Percentiles rank a stretch among this genome's conserved stretches.
Conservation (phyloP, 495 filamentous ascomycete species). For the Ramalina peruviana region DNA sequence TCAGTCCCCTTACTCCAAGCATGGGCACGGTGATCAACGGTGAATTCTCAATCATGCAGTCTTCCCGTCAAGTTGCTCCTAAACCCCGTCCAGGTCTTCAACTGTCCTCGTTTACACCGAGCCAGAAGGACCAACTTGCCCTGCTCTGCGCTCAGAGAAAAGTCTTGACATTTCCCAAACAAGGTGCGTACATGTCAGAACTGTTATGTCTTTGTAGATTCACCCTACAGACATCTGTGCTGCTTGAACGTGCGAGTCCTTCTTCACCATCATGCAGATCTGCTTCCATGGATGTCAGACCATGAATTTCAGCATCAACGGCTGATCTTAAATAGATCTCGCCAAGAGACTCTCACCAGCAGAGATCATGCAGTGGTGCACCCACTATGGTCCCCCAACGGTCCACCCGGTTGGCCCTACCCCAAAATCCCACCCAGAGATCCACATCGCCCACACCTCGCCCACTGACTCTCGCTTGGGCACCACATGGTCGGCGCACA, state of each 20-base stretch:
- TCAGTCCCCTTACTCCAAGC: constrained; percentile 37
- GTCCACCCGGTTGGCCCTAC: constrained; percentile 49
- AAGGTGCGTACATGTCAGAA: constrained; percentile 20
- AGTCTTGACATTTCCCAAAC: constrained; percentile 47
- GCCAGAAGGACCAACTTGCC: constrained; percentile 43
- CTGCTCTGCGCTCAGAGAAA: constrained; percentile 43
- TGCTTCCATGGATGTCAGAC: too few relatives aligned
- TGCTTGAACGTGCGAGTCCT: too few relatives aligned
- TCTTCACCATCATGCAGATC: too few relatives aligned
- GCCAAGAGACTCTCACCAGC: constrained; percentile 43
- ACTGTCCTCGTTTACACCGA: constrained; percentile 36
- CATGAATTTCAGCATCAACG: too few relatives aligned
- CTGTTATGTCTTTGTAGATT: too few relatives aligned
- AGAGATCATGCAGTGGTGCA: constrained; percentile 38
- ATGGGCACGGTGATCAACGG: constrained; percentile 38
- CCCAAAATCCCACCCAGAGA: constrained; percentile 43
- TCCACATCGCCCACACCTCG: constrained; percentile 48
- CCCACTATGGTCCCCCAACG: constrained; percentile 50
- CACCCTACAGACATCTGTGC: too few relatives aligned
- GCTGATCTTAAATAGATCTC: neutral
- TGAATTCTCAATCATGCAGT: neutral
- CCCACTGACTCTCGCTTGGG: constrained; percentile 28
- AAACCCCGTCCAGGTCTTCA: constrained; percentile 28
- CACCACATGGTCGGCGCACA: constrained; percentile 30
- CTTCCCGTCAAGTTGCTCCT: neutral